Percentiles rank a stretch among this genome's conserved stretches.
Evolutionary conservation across 345 rosid genomes (phyloP).

Genomic region (Erodium maritimum): DNA sequence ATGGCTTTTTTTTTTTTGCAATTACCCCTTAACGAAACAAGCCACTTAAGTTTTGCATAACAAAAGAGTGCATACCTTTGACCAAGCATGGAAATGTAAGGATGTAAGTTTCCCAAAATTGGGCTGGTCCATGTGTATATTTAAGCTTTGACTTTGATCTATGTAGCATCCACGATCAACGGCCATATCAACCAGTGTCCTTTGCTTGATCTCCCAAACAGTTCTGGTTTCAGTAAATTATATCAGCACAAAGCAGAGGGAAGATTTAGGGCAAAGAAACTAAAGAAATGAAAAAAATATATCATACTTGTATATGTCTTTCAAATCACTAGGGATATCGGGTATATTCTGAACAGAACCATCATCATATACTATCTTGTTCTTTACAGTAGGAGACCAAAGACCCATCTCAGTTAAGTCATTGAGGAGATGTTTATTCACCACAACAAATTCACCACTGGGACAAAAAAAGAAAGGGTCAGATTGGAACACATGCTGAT

Average conservation of each 20-base stretch:
- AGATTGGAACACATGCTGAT: not conserved
- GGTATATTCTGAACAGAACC: conserved; percentile 70
- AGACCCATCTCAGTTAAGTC: conserved; percentile 84
- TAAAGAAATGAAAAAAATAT: not conserved
- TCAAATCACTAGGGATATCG: conserved; percentile 60
- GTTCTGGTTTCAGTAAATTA: conserved; percentile 34
- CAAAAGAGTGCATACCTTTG: conserved; percentile 36
- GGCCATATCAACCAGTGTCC: conserved; percentile 79
- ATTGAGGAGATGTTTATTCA: conserved; percentile 92
- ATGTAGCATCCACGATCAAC: conserved; percentile 86
- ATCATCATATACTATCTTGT: conserved; percentile 58
- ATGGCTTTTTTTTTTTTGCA: too few relatives aligned
- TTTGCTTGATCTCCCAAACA: conserved; percentile 97
- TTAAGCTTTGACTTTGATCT: conserved; percentile 93
- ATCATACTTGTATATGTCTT: conserved; percentile 63
- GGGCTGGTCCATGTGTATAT: conserved; percentile 85
- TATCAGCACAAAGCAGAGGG: not conserved
- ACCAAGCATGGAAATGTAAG: conserved; percentile 73
- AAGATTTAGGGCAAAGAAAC: not conserved
- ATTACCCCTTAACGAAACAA: too few relatives aligned
- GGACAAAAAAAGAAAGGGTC: not conserved
- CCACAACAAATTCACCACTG: conserved; percentile 95
- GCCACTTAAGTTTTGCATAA: too few relatives aligned
- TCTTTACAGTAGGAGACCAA: conserved; percentile 72
- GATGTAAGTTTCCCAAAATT: conserved; percentile 75